phyloP scores from a whole-genome alignment of 371 early-diverging fungal species.

The Mucor mucedo region DNA sequence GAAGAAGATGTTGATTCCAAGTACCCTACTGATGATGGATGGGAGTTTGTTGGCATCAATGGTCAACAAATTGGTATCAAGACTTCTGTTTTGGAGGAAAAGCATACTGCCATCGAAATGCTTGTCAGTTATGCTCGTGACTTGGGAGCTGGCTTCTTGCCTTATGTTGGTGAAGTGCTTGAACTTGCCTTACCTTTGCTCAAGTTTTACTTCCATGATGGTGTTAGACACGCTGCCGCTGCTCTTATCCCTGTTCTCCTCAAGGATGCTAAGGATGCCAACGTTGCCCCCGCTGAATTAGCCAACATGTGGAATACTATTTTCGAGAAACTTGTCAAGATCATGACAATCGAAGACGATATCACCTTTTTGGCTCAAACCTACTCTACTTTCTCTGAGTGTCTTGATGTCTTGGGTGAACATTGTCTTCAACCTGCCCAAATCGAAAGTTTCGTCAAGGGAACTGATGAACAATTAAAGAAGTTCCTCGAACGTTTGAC shows the following conservation, averaged over 20 bases:
- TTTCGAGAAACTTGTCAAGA: conserved; percentile 70
- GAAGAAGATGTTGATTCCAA: conserved; percentile 88
- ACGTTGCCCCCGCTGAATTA: conserved; percentile 46
- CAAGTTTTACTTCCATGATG: conserved; percentile 96
- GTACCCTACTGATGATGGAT: conserved; percentile 92
- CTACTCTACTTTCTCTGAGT: conserved; percentile 77
- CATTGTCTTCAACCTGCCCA: conserved; percentile 67
- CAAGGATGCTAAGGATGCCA: conserved; percentile 62
- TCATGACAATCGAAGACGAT: conserved; percentile 78
- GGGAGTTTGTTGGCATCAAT: conserved; percentile 90
- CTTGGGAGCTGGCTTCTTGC: conserved; percentile 86
- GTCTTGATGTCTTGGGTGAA: conserved; percentile 71
- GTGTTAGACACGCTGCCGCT: conserved; percentile 90
- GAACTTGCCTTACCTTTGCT: conserved; percentile 87
- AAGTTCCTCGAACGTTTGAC: conserved; percentile 73
- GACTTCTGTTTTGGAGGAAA: conserved; percentile 94
- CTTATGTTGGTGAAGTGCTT: conserved; percentile 82
- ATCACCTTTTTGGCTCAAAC: conserved; percentile 78
- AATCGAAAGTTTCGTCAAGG: conserved; percentile 68
- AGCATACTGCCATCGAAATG: conserved; percentile 97
- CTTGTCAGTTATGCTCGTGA: conserved; percentile 92
- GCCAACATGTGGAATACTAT: conserved; percentile 69
- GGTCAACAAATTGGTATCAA: conserved; percentile 95
- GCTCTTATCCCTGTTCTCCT: conserved; percentile 83
- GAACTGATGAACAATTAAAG: conserved; percentile 70